A percentile compares a stretch with the other conserved stretches of the same genome.
phyloP scores from a whole-genome alignment of 805 yeast genomes.

The Tetrapisispora taiwanensis region DNA sequence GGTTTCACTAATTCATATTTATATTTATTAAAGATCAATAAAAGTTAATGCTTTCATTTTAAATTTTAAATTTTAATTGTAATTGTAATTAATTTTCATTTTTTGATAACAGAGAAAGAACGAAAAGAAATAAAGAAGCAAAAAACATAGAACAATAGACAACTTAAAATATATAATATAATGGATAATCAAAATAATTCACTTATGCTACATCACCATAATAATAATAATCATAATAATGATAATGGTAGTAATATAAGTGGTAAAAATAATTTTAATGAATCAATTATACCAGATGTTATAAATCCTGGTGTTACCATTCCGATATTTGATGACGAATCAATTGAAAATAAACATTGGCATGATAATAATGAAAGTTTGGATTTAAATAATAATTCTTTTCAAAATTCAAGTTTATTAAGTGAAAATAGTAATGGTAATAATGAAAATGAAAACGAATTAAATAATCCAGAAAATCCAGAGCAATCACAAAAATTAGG shows the following conservation, averaged over 20 bases:
- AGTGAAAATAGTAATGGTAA: neutral
- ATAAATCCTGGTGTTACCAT: slow-evolving; percentile 28
- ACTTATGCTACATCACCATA: too few relatives aligned
- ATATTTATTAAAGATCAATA: too few relatives aligned
- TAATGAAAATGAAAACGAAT: neutral
- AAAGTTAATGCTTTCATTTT: too few relatives aligned
- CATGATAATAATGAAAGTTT: neutral
- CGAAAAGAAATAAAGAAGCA: too few relatives aligned
- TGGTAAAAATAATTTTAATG: neutral
- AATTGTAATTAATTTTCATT: too few relatives aligned
- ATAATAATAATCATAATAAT: neutral
- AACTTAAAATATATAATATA: too few relatives aligned
- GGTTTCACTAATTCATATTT: too few relatives aligned
- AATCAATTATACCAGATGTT: slow-evolving; percentile 21
- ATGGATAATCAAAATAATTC: too few relatives aligned
- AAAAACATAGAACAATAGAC: too few relatives aligned
- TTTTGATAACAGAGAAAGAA: too few relatives aligned
- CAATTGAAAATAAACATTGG: neutral
- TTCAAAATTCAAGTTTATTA: neutral
- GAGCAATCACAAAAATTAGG: slow-evolving; percentile 22
- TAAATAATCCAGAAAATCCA: neutral
- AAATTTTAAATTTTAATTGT: too few relatives aligned
- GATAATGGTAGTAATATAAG: neutral
- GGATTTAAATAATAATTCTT: neutral
- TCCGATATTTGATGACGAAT: slow-evolving; percentile 28